Base-by-base conservation (phyloP, 495 filamentous ascomycete genomes). In the Podospora didyma region DNA sequence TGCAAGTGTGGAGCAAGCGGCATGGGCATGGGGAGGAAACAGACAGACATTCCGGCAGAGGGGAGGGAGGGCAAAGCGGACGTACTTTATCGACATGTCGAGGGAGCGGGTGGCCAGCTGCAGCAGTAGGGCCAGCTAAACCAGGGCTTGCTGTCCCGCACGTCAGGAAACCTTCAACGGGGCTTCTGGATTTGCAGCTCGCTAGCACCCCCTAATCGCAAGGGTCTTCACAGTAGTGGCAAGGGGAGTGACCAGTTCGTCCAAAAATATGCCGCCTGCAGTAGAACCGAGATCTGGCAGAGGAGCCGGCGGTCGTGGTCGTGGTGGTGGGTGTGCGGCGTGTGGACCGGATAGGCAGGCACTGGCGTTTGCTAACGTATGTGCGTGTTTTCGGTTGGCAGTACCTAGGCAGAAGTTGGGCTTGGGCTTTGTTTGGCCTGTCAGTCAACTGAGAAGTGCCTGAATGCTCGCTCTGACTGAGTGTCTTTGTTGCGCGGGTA, bases 41-140 rank as follows among this genome's bases (percentile, higher is more conserved):
- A 51, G 59, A 59, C 34, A 57, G 54, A 68, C 51, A 54, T n/a
- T 54, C 51, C 50, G 56, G 56, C 47, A 49, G 51, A 49, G 51
- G 17, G 62, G 59, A 60, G 62, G 53, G 56, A 56, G 57, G 47
- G 54, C 49, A 60, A 57, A 60, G 67, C 54, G 62, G 64, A 80
- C 81, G 71, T 80, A 86, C 83, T 86, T 86, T 78, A 86, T 79
- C 75, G 83, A 86, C 83, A 86, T 86, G 69, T 74, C 77, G 68
- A 75, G 61, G 66, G 60, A 69, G 64, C 64, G 69, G 69, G 68
- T 73, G 69, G 66, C 69, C 70, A 70, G 71, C 71, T 71, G 69
- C 69, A 69, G 67, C 71, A 70, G 67, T 48, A 63, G 61, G 56
- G 57, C 68, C 56, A 50, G 54, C 46, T 58, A 52, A 58, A 0